Percentiles rank a stretch among this genome's conserved stretches.
Evolutionary conservation across 163 green algal genomes (phyloP).

Genomic region (Chlamydomonas reinhardtii): DNA sequence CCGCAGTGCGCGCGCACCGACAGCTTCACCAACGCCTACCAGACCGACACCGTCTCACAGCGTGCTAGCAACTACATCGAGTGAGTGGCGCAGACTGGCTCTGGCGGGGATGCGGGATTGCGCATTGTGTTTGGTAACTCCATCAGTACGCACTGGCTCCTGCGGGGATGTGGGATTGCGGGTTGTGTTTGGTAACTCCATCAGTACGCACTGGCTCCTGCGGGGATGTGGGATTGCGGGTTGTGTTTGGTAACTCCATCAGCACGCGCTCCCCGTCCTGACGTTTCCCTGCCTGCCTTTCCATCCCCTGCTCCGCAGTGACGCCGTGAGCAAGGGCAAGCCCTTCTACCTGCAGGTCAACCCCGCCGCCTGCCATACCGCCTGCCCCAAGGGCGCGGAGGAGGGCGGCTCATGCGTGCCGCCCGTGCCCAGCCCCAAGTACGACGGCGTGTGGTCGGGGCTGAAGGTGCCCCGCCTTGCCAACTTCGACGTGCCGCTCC

Average conservation of each 20-base stretch:
- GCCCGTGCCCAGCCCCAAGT: conserved; percentile 38
- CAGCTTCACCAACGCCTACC: conserved; percentile 39
- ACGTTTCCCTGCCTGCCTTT: neutral
- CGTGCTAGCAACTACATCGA: conserved; percentile 45
- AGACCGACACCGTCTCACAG: conserved; percentile 50
- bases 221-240: too few relatives aligned
- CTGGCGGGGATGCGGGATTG: too few relatives aligned
- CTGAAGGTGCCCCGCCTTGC: neutral
- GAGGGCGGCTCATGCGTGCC: conserved; percentile 30
- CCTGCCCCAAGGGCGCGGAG: conserved; percentile 42
- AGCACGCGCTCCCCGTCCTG: neutral
- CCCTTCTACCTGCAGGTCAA: conserved; percentile 59
- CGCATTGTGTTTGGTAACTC: too few relatives aligned
- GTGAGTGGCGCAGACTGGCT: conserved; percentile 32
- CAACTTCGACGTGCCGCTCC: conserved; percentile 43
- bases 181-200: too few relatives aligned
- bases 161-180: too few relatives aligned
- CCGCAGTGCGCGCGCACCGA: conserved; percentile 23
- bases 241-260: too few relatives aligned
- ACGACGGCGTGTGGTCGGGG: neutral
- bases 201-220: too few relatives aligned
- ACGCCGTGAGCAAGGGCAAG: conserved; percentile 28
- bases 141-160: too few relatives aligned
- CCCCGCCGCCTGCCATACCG: conserved; percentile 49
- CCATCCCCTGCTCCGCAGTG: neutral